Conservation (phyloP, 768 basidiomycete genomes). For the Mycena venus region DNA sequence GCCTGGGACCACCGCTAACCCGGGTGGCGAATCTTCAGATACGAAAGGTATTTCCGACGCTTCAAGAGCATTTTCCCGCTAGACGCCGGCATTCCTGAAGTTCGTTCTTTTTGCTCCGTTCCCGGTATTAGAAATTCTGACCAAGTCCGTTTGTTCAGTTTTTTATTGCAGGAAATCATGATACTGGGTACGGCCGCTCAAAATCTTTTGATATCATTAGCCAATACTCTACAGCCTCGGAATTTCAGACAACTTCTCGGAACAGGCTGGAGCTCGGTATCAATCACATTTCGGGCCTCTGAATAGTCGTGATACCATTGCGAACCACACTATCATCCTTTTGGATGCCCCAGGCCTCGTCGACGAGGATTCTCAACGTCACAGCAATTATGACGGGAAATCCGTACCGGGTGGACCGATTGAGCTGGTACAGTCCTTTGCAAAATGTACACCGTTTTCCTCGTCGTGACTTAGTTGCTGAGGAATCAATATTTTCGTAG, state of each 20-base stretch:
- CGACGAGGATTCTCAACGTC: conserved; percentile 77
- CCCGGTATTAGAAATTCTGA: too few species aligned
- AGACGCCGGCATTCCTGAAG: conserved; percentile 61
- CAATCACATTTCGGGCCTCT: conserved; percentile 81
- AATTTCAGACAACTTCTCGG: conserved; percentile 57
- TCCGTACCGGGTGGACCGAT: conserved; percentile 62
- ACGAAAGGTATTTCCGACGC: conserved; percentile 74
- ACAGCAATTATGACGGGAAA: conserved; percentile 62
- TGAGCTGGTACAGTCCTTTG: conserved; percentile 64
- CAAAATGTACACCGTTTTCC: conserved; percentile 45
- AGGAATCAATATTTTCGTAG: conserved; percentile 37
- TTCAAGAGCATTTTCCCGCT: conserved; percentile 80
- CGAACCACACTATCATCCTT: conserved; percentile 80
- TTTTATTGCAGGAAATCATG: conserved; percentile 93
- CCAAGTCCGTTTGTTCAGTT: too few species aligned
- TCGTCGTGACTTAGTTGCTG: background rate
- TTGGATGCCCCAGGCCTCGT: conserved; percentile 81
- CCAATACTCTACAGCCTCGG: conserved; percentile 56
- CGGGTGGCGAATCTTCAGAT: conserved; percentile 64
- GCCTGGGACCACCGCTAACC: background rate
- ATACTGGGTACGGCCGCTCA: conserved; percentile 72
- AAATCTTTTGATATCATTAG: conserved; percentile 3
- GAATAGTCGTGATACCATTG: conserved; percentile 73
- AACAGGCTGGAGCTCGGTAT: conserved; percentile 69
- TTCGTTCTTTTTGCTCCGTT: too few species aligned